Conservation (phyloP, 23 red algal genomes). For the Gracilariopsis chorda region DNA sequence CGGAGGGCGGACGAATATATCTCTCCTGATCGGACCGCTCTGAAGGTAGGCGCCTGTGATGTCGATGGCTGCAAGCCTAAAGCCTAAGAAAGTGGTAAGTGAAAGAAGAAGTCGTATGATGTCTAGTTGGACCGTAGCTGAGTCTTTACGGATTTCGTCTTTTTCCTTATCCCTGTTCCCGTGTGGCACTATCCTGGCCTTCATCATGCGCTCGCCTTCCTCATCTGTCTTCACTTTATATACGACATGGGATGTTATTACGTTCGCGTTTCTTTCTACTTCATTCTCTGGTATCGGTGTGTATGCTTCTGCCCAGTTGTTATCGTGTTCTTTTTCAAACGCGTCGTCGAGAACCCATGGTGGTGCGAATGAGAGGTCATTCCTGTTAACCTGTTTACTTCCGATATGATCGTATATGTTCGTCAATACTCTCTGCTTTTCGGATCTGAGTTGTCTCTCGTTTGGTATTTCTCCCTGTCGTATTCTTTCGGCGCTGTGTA, state of each 20-base stretch:
- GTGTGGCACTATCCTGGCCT: background rate
- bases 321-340: background rate
- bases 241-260: background rate
- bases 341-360: background rate
- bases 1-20: background rate
- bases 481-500: background rate
- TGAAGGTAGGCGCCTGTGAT: background rate
- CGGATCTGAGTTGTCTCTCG: background rate
- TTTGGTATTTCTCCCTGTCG: background rate
- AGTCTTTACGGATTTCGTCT: background rate
- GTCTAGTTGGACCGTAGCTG: background rate
- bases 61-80: background rate
- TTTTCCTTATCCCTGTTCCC: background rate
- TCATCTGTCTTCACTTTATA: slow-evolving; percentile 9
- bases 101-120: background rate
- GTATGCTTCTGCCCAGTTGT: background rate
- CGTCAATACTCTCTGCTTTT: background rate
- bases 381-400: background rate
- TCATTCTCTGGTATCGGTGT: background rate
- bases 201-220: background rate
- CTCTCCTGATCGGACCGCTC: background rate
- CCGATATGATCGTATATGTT: background rate
- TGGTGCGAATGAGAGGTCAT: background rate
- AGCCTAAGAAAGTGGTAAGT: background rate
- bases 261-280: background rate